Percentiles rank a stretch among this genome's conserved stretches.
phyloP scores from a whole-genome alignment of 2,329 filamentous ascomycete species.

The Penicillium sp. region DNA sequence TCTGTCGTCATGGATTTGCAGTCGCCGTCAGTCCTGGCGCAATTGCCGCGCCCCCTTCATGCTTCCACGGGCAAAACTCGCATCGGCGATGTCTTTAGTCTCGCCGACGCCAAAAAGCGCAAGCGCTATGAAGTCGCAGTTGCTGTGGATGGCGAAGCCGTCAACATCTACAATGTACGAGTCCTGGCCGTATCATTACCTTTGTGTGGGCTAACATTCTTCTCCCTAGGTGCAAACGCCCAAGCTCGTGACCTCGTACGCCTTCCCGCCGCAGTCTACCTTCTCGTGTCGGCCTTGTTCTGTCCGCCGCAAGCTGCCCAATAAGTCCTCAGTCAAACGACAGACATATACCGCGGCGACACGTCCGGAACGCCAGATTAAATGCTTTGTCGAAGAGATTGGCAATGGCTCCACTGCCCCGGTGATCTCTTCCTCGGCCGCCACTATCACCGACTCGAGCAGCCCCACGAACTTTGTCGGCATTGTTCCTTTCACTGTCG shows the following conservation, averaged over 20 bases:
- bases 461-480: conserved; percentile 41
- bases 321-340: conserved; percentile 47
- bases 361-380: conserved; percentile 50
- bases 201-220: conserved; percentile 5
- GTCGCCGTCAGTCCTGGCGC: conserved; percentile 44
- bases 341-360: conserved; percentile 57
- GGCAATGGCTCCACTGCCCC: conserved; percentile 32
- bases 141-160: conserved; percentile 59
- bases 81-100: conserved; percentile 51
- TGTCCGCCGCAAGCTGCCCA: conserved; percentile 51
- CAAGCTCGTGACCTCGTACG: conserved; percentile 60
- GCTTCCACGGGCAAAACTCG: conserved; percentile 41
- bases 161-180: conserved; percentile 62
- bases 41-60: conserved; percentile 46
- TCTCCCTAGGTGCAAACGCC: conserved; percentile 57
- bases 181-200: neutral
- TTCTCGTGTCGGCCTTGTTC: conserved; percentile 60
- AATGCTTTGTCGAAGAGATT: conserved; percentile 55
- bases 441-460: conserved; percentile 36
- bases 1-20: conserved; percentile 42
- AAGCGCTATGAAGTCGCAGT: conserved; percentile 62
- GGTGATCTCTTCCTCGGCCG: conserved; percentile 40
- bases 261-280: conserved; percentile 58
- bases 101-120: conserved; percentile 57
- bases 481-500: conserved; percentile 32